These are phyloP conservation scores for Aquilaria malaccensis DNA, from an alignment of 345 rosid species.

Conservation along the genomic window DNA sequence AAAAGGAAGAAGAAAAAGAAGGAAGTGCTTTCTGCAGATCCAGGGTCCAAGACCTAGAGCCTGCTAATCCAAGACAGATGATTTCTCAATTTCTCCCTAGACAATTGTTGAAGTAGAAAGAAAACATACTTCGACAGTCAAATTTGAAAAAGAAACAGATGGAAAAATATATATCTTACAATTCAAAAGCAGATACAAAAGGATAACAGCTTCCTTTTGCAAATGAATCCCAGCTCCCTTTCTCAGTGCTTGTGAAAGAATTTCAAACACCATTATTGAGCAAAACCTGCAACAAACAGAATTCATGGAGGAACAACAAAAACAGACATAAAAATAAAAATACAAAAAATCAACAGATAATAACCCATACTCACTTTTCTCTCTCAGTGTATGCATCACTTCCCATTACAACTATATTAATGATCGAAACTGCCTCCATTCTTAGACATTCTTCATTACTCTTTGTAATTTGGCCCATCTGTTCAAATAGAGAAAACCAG, in stretches of 20 bases:
- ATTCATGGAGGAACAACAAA: constrained; percentile 9
- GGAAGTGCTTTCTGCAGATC: neutral
- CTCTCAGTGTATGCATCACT: constrained; percentile 48
- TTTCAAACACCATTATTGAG: constrained; percentile 32
- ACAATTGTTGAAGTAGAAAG: neutral
- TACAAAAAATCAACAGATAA: neutral
- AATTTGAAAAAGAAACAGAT: constrained; percentile 1
- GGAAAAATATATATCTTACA: constrained; percentile 35
- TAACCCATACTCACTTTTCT: constrained; percentile 48
- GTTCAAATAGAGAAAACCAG: constrained; percentile 52
- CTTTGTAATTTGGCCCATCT: constrained; percentile 42
- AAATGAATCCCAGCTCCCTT: constrained; percentile 50
- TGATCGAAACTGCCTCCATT: constrained; percentile 63
- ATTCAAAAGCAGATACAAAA: constrained; percentile 60
- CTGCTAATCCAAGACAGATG: too few species aligned
- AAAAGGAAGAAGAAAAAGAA: neutral
- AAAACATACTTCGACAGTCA: neutral
- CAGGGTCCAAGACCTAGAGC: too few species aligned
- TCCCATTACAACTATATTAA: constrained; percentile 67
- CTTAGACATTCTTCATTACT: constrained; percentile 45
- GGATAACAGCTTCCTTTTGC: constrained; percentile 58
- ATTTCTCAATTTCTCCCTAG: too few species aligned
- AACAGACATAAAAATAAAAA: constrained; percentile 8
- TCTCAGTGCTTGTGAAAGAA: constrained; percentile 44
- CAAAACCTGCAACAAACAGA: constrained; percentile 42